Conservation (phyloP, 495 filamentous ascomycete genomes). For the Rusavskia elegans region DNA sequence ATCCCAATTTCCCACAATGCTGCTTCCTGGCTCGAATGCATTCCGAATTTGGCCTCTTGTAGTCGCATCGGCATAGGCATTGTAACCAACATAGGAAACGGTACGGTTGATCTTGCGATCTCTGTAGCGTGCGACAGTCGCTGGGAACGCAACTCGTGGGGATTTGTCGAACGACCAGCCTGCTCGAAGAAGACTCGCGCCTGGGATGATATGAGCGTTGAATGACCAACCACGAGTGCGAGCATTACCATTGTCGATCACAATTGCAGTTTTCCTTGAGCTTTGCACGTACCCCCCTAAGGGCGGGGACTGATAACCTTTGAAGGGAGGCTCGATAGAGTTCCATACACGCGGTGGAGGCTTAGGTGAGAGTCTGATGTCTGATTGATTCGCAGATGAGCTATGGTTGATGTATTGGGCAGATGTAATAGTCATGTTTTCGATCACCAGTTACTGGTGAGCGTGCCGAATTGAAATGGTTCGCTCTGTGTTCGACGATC, state of each 20-base stretch:
- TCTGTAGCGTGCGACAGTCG: slow-evolving; percentile 83
- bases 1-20: slow-evolving; percentile 93
- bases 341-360: slow-evolving; percentile 32
- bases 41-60: slow-evolving; percentile 78
- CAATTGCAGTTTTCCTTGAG: slow-evolving; percentile 54
- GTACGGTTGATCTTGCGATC: slow-evolving; percentile 83
- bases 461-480: too few relatives aligned
- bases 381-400: slow-evolving; percentile 19
- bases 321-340: slow-evolving; percentile 64
- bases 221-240: slow-evolving; percentile 1
- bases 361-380: slow-evolving; percentile 26
- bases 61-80: slow-evolving; percentile 87
- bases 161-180: slow-evolving; percentile 83
- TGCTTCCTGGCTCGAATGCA: slow-evolving; percentile 78
- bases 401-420: slow-evolving; percentile 24
- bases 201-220: slow-evolving; percentile 24
- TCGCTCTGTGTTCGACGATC: too few relatives aligned
- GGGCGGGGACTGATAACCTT: slow-evolving; percentile 51
- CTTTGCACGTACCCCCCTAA: slow-evolving; percentile 50
- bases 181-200: slow-evolving; percentile 74
- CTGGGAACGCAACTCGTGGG: slow-evolving; percentile 66
- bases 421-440: not conserved
- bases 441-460: not conserved
- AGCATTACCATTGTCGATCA: slow-evolving; percentile 85
- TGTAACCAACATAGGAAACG: slow-evolving; percentile 77